These are phyloP conservation scores for Pythium brachiatum DNA, from an alignment of 352 stramenopile genomes.

Conservation along the genomic window DNA sequence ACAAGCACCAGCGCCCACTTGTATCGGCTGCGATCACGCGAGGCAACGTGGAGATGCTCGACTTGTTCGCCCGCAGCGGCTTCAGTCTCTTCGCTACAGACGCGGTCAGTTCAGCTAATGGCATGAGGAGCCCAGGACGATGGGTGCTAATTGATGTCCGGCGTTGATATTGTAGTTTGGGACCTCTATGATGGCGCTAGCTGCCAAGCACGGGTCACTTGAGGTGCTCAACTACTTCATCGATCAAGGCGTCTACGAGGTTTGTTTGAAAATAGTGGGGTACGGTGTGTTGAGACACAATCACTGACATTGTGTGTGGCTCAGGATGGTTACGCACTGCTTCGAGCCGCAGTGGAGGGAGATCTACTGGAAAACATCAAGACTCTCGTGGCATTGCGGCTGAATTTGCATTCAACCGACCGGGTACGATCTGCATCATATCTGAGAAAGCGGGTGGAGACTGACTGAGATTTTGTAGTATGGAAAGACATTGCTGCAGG, in stretches of 20 bases:
- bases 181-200: conserved; percentile 16
- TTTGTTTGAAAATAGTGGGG: too few relatives aligned
- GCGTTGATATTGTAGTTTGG: conserved; percentile 1
- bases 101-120: background rate
- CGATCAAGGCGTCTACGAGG: conserved; percentile 13
- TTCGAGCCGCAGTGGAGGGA: conserved; percentile 14
- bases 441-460: too few relatives aligned
- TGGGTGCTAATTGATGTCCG: too few relatives aligned
- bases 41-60: conserved; percentile 4
- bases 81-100: conserved; percentile 5
- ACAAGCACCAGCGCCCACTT: conserved; percentile 11
- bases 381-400: conserved; percentile 6
- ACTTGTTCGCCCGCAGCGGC: conserved; percentile 1
- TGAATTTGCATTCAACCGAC: conserved; percentile 15
- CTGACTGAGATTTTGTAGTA: background rate
- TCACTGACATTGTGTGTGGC: too few relatives aligned
- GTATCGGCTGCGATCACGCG: conserved; percentile 4
- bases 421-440: background rate
- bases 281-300: too few relatives aligned
- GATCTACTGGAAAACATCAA: conserved; percentile 11
- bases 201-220: conserved; percentile 4
- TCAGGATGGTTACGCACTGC: conserved; percentile 11
- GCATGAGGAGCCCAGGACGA: too few relatives aligned
- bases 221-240: conserved; percentile 16
- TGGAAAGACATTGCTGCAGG: background rate